Base-by-base conservation (phyloP, 495 filamentous ascomycete genomes). In the Lasiosphaeria miniovina region DNA sequence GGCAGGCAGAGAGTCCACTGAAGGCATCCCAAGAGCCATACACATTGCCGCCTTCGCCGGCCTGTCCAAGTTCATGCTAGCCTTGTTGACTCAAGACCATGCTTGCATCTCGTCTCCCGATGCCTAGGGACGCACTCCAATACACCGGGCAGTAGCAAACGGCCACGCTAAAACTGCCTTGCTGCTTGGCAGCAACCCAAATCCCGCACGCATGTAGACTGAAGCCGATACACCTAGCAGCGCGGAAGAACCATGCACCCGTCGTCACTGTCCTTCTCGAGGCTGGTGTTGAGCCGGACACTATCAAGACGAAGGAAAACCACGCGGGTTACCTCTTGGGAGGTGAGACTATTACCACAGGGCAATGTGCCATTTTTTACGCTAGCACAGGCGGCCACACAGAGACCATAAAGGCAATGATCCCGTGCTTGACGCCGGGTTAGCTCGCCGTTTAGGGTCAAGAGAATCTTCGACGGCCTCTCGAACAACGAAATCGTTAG, bases 161-260 rank as follows among this genome's bases (percentile, higher is more conserved):
- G 38, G 38, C 6, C 38, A 41, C 12, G 38, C 38, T 6, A 41
- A 41, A 6, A 41, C 12, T 41, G 38, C 38, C 6, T 12, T 6
- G 6, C 38, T 41, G 6, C 6, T 41, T 12, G 6, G 12, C 6
- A 6, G 38, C 38, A 6, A 41, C 12, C 6, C 6, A 6, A 41
- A 41, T 41, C 38, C 38, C 38, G 38, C 6, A 41, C 38, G 12
- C 6, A 6, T 6, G 31, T 31, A 68, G 65, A 3, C 38, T 67
- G 12, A 68, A 57, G 49, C 71, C 68, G 10, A 50, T 74, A 8
- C 67, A 73, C 52, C 52, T 61, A 12, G 72, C 71, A 10, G 66
- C 56, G 8, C 6, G 14, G 8, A 41, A 54, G 1, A 51, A 57
- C 9, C 60, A 57, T 49, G 49, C 58, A 2, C 45, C 24, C 0